These are phyloP conservation scores for Yarrowia sp. DNA, from an alignment of 805 yeast species.

Conservation along the genomic window DNA sequence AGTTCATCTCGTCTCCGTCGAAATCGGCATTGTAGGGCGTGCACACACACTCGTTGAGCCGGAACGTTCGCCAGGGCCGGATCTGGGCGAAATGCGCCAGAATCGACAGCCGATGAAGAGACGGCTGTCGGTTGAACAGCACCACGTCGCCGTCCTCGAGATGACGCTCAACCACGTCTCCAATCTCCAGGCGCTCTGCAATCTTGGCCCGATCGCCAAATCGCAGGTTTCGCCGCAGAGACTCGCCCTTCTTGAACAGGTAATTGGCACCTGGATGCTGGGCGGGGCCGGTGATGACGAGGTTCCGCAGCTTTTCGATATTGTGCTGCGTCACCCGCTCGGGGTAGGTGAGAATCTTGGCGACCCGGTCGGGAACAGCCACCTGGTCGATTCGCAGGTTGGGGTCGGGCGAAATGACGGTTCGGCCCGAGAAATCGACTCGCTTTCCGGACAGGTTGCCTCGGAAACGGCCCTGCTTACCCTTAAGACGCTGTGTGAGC, in stretches of 20 bases:
- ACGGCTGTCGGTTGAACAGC: constrained; percentile 96
- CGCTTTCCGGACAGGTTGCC: constrained; percentile 98
- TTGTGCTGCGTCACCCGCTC: constrained; percentile 93
- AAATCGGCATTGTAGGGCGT: constrained; percentile 99
- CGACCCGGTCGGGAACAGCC: constrained; percentile 97
- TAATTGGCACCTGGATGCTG: constrained; percentile 97
- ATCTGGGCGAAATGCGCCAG: constrained; percentile 94
- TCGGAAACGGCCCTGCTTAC: constrained; percentile 98
- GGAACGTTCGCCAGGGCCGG: constrained; percentile 97
- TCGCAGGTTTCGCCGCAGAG: constrained; percentile 83
- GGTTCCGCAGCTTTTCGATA: constrained; percentile 71
- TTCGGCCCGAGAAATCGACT: constrained; percentile 97
- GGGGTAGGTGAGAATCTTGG: constrained; percentile 94
- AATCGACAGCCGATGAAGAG: constrained; percentile 92
- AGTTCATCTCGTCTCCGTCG: constrained; percentile 99
- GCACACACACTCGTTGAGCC: constrained; percentile 98
- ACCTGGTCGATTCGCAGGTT: constrained; percentile 94
- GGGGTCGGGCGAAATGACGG: constrained; percentile 99
- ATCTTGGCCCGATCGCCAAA: constrained; percentile 84
- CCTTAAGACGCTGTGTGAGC: constrained; percentile 94
- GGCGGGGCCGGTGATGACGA: constrained; percentile 84
- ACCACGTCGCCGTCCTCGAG: constrained; percentile 97
- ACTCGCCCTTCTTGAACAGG: constrained; percentile 79
- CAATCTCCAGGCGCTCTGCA: constrained; percentile 77
- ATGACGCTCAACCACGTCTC: constrained; percentile 96